A percentile compares a stretch with the other conserved stretches of the same genome.
phyloP scores from a whole-genome alignment of 2,329 filamentous ascomycete genomes.

The Trichoderma koningii region DNA sequence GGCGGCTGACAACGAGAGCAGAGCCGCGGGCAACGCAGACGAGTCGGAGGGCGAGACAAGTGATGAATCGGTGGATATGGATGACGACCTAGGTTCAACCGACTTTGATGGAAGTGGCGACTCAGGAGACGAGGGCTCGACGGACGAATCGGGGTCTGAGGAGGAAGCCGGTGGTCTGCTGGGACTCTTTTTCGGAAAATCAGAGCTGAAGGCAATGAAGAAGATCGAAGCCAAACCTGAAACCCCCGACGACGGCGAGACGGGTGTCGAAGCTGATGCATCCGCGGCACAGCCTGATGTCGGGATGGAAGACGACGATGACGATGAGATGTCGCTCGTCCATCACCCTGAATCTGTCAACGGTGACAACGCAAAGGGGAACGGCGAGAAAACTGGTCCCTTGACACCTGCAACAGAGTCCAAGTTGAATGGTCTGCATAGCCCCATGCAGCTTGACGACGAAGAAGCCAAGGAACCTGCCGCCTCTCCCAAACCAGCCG shows the following conservation, averaged over 20 bases:
- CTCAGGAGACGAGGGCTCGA: conserved; percentile 41
- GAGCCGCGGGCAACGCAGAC: conserved; percentile 33
- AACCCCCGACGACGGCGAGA: conserved; percentile 28
- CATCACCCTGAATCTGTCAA: conserved; percentile 36
- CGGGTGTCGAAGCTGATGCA: conserved; percentile 35
- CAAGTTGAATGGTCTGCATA: neutral
- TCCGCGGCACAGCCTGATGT: conserved; percentile 16
- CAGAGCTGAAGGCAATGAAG: conserved; percentile 57
- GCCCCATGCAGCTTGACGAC: neutral
- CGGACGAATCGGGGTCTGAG: conserved; percentile 48
- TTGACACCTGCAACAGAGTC: neutral
- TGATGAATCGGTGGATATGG: conserved; percentile 69
- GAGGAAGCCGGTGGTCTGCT: conserved; percentile 53
- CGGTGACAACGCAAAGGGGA: conserved; percentile 23
- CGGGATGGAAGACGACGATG: conserved; percentile 38
- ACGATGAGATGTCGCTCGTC: conserved; percentile 42
- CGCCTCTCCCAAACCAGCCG: neutral
- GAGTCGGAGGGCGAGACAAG: conserved; percentile 51
- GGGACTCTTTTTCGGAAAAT: conserved; percentile 61
- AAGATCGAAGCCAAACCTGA: conserved; percentile 39
- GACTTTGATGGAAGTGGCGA: conserved; percentile 50
- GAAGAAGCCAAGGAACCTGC: neutral
- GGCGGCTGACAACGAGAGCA: conserved; percentile 31
- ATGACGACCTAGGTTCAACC: conserved; percentile 64
- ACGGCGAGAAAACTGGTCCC: neutral